Conservation (phyloP, 2,329 filamentous ascomycete genomes). For the Alternaria triticimaculans region DNA sequence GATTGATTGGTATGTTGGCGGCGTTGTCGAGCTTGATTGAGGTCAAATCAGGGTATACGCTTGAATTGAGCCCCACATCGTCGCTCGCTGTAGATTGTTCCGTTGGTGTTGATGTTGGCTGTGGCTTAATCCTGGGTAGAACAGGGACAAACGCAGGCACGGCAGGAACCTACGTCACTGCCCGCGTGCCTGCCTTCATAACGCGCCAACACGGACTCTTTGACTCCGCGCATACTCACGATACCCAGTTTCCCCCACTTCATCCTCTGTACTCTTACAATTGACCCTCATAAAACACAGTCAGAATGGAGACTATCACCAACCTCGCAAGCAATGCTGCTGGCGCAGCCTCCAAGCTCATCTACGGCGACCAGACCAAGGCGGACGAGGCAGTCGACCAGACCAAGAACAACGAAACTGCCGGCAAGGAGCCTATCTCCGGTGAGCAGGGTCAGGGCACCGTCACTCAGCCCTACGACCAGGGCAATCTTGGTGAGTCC, state of each 20-base stretch:
- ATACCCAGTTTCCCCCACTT: not conserved
- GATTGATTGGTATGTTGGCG: not conserved
- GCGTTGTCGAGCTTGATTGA: not conserved
- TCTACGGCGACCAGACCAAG: conserved; percentile 46
- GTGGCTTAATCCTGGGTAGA: conserved; percentile 13
- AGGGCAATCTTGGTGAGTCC: conserved; percentile 68
- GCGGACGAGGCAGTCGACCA: conserved; percentile 8
- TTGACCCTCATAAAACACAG: not conserved
- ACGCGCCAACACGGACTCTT: conserved; percentile 10
- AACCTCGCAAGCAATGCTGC: conserved; percentile 39
- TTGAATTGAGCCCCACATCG: conserved; percentile 19
- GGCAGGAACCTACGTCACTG: conserved; percentile 28
- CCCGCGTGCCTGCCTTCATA: conserved; percentile 21
- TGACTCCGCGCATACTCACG: conserved; percentile 3
- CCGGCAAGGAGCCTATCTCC: conserved; percentile 71
- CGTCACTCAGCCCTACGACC: conserved; percentile 76
- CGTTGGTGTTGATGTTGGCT: conserved; percentile 16
- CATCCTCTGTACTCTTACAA: not conserved
- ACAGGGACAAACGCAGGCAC: conserved; percentile 18
- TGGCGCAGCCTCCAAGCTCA: conserved; percentile 42
- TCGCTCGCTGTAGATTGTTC: conserved; percentile 20
- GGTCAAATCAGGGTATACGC: conserved; percentile 5
- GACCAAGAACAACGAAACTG: conserved; percentile 48
- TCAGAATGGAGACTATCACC: conserved; percentile 49
- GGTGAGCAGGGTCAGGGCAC: conserved; percentile 72